phyloP scores from a whole-genome alignment of 2,329 filamentous ascomycete species.

The Phyllosticta citribraziliensis region DNA sequence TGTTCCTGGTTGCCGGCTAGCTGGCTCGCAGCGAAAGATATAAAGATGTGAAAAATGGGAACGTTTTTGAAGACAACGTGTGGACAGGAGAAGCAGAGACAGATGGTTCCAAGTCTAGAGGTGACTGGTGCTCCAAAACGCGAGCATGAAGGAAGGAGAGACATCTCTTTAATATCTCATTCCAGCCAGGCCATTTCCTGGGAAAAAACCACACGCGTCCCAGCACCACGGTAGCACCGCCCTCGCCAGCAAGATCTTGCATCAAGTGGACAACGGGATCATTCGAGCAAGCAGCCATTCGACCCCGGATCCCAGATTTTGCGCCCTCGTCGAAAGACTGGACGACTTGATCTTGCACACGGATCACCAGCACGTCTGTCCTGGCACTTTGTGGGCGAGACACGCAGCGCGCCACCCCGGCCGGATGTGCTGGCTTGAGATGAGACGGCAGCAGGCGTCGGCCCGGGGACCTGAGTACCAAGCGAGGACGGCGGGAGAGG shows the following conservation, averaged over 20 bases:
- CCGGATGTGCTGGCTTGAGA: background rate
- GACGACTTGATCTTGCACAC: background rate
- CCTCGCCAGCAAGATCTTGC: background rate
- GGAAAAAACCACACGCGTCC: background rate
- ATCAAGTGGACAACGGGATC: background rate
- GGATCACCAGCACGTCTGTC: background rate
- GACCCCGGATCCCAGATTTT: background rate
- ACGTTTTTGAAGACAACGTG: background rate
- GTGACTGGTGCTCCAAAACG: background rate
- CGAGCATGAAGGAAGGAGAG: background rate
- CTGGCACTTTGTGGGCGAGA: background rate
- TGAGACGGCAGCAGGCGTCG: background rate
- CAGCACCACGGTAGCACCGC: background rate
- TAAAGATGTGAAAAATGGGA: background rate
- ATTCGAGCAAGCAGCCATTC: background rate
- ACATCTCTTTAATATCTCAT: background rate
- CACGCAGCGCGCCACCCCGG: background rate
- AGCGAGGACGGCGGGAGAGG: background rate
- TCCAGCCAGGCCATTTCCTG: background rate
- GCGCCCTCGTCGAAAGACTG: background rate
- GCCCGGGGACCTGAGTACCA: background rate
- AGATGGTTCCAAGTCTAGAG: background rate
- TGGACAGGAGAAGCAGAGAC: background rate
- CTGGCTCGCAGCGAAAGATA: background rate
- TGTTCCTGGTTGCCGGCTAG: background rate